Evolutionary conservation across 2,329 filamentous ascomycete species (phyloP), one percentile per base, ranked within the genome.

Genomic region (Monosporascus sp.): DNA sequence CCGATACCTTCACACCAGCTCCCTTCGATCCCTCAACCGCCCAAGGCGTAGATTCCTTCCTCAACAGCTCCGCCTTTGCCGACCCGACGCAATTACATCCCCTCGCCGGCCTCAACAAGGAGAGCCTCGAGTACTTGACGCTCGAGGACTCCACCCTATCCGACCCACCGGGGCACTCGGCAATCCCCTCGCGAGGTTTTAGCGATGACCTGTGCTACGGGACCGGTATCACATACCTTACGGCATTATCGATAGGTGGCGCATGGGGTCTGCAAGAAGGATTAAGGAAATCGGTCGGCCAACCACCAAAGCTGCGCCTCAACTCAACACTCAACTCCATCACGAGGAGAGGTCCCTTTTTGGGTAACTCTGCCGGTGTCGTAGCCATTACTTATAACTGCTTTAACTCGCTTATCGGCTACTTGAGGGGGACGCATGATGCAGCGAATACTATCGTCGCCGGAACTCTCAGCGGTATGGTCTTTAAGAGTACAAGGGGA

Each of bases 131-230:
- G 72, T 99, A 99, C 74, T 82, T 99, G 60, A 87, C 88, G 25
- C 86, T 99, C 67, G 94, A 99, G 74, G 95, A 99, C 70, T 89
- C 90, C 49, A 83, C 87, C 27, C 84, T 97, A 54, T 91, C 90
- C 57, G 86, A 95, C 66, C 81, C 96, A 20, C 91, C 92, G 48
- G 92, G 91, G 55, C 88, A 89, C 70, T 95, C 93, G 44, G 88
- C 92, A 51, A 82, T 99, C 51, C 94, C 95, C 44, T 97, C 92
- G 53, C 87, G 94, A 71, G 94, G 94, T 70, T 99, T 96, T 85
- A 96, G 92, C 56, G 94, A 99, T 70, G 94, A 99, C 72, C 83
- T 99, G 55, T 97, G 94, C 76, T 99, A 99, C 72, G 94, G 95
- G 67, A 95, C 94, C 22, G 94, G 94, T 64, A 86, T 93, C 57